Percentiles rank a stretch among this genome's conserved stretches.
phyloP scores from a whole-genome alignment of 2,329 filamentous ascomycete genomes.

The Pseudogymnoascus sp. region DNA sequence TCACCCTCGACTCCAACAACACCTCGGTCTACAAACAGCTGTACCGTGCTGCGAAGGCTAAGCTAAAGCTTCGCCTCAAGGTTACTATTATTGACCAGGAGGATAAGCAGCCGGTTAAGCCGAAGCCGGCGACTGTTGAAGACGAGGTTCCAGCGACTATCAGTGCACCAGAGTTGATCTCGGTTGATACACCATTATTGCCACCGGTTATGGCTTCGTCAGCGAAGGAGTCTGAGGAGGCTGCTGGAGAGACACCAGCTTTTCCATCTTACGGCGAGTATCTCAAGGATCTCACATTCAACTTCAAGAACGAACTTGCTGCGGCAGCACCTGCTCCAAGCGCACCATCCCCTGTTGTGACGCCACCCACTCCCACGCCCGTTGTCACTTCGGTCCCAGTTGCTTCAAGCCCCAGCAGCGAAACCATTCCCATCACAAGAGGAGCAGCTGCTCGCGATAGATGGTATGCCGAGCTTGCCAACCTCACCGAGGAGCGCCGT shows the following conservation, averaged over 20 bases:
- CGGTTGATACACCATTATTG: background rate
- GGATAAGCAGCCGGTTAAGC: constrained; percentile 20
- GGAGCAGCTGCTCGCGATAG: constrained; percentile 26
- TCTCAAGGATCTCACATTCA: constrained; percentile 9
- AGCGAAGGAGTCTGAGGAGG: background rate
- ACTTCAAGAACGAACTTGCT: background rate
- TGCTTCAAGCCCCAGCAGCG: constrained; percentile 12
- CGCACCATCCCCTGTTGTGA: background rate
- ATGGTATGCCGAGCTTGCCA: constrained; percentile 29
- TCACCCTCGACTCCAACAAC: constrained; percentile 71
- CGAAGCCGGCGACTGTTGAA: constrained; percentile 40
- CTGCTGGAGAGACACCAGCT: background rate
- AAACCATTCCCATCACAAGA: constrained; percentile 22
- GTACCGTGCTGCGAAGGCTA: constrained; percentile 92
- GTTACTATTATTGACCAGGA: constrained; percentile 45
- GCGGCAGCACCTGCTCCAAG: background rate
- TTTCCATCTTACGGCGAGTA: constrained; percentile 4
- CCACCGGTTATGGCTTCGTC: background rate
- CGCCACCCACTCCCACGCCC: background rate
- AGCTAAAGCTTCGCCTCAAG: constrained; percentile 89
- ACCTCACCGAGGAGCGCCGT: constrained; percentile 24
- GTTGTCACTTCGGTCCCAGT: background rate
- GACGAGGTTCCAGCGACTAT: constrained; percentile 33
- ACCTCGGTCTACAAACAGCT: constrained; percentile 89
- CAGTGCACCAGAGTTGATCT: background rate